These are phyloP conservation scores for Lanmaoa pseudosensibilis DNA, from an alignment of 768 basidiomycete species.

Conservation along the genomic window DNA sequence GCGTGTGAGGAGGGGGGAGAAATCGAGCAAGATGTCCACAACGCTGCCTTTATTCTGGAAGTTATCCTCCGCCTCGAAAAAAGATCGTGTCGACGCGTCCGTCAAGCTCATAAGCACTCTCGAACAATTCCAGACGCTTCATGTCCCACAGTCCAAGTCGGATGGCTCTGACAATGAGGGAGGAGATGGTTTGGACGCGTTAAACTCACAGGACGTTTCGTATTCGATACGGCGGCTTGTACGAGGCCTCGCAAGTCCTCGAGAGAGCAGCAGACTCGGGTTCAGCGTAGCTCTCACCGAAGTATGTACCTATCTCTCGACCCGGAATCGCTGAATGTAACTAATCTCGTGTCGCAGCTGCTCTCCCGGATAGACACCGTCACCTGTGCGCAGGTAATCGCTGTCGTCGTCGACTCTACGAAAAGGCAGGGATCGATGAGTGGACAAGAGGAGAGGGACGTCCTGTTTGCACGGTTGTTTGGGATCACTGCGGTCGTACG, in stretches of 20 bases:
- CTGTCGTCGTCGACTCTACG: slow-evolving; percentile 71
- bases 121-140: slow-evolving; percentile 80
- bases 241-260: slow-evolving; percentile 84
- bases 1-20: not conserved
- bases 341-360: slow-evolving; percentile 49
- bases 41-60: slow-evolving; percentile 95
- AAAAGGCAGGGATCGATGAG: slow-evolving; percentile 75
- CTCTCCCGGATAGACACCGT: slow-evolving; percentile 77
- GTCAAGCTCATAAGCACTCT: slow-evolving; percentile 78
- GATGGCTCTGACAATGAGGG: slow-evolving; percentile 44
- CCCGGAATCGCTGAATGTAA: not conserved
- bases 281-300: slow-evolving; percentile 96
- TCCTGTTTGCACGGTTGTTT: slow-evolving; percentile 89
- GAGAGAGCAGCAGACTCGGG: slow-evolving; percentile 91
- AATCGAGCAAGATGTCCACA: slow-evolving; percentile 59
- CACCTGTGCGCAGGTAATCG: slow-evolving; percentile 72
- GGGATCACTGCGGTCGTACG: slow-evolving; percentile 84
- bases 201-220: slow-evolving; percentile 88
- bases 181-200: slow-evolving; percentile 54
- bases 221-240: slow-evolving; percentile 89
- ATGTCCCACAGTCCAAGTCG: slow-evolving; percentile 46
- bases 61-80: slow-evolving; percentile 77
- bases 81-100: slow-evolving; percentile 81
- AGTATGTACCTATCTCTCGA: slow-evolving; percentile 46
- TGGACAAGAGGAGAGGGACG: slow-evolving; percentile 90